Evolutionary conservation across 257 asterid genomes (phyloP), one percentile per base, ranked within the genome.

Genomic region (Echites panduratus): DNA sequence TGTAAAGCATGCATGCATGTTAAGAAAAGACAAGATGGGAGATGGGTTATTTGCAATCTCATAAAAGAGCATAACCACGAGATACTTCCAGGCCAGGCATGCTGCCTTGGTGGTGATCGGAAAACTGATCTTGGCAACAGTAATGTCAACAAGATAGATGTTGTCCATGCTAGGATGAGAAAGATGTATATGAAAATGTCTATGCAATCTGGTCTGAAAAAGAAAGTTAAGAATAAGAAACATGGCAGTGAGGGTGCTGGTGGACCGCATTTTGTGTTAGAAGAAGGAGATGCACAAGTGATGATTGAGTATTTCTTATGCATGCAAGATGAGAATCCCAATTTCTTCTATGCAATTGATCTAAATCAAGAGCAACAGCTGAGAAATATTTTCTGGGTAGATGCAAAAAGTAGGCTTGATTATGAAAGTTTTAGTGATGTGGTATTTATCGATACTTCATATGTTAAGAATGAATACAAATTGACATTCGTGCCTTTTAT

Each of bases 1-100:
- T 87, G 89, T 59, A 83, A 84, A 65, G 87, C 91, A 69, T 81
- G 87, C 71, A 75, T 87, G 89, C 91, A 87, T 68, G 89, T 84
- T 17, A 87, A 87, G 82, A 70, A 83, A 76, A 78, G 85, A 79
- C 79, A 78, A 49, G 91, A 87, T 69, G 91, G 85, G 41, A 79
- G 77, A 72, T 87, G 91, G 89, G 71, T 70, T 63, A 72, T 83
- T 57, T 54, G 72, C 62, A 79, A 78, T 70, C 82, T 85, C 26
- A 44, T 81, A 47, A 48, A 54, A 73, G 88, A 87, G 76, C 89
- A 87, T 77, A 87, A 83, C 77, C 91, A 87, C 71, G 89, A 84
- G 54, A 77, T 79, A 62, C 74, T 71, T 71, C 76, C 71, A 24
- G 85, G 76, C 59, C 61, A 57, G 71, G 59, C 81, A 68, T 79